Percentiles rank a stretch among this genome's conserved stretches.
Evolutionary conservation across 208 protist genomes (phyloP).

Genomic region (Trypanosoma platydactyli): DNA sequence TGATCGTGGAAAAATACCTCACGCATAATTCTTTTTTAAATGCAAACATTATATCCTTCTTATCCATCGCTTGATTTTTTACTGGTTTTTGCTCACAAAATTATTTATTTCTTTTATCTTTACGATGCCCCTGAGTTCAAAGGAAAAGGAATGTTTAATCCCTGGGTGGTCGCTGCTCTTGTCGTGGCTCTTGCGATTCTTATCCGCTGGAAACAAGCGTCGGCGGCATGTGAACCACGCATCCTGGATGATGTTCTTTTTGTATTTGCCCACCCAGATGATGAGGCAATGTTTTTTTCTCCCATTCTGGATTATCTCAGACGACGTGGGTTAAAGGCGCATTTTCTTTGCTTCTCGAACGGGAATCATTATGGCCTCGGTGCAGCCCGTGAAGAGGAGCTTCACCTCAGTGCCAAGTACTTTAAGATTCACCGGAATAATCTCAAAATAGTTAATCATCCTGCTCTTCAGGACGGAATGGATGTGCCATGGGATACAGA

Average conservation of each 20-base stretch:
- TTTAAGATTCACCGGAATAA: constrained; percentile 57
- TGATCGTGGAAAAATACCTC: no score
- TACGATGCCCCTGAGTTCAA: constrained; percentile 3
- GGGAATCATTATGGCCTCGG: constrained; percentile 88
- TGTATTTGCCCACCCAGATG: constrained; percentile 92
- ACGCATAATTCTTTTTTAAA: background rate
- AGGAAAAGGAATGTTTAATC: constrained; percentile 14
- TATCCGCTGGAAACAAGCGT: constrained; percentile 46
- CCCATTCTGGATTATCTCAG: constrained; percentile 65
- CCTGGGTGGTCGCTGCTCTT: constrained; percentile 14
- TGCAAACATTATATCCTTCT: background rate
- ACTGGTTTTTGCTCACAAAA: constrained; percentile 7
- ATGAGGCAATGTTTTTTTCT: constrained; percentile 93
- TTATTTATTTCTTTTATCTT: constrained; percentile 2
- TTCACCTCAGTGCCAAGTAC: constrained; percentile 78
- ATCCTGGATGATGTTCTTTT: constrained; percentile 83
- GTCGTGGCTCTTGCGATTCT: constrained; percentile 32
- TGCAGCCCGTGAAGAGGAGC: constrained; percentile 75
- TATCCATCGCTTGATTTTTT: background rate
- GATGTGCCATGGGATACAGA: constrained; percentile 55
- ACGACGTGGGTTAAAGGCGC: constrained; percentile 37
- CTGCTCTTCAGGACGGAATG: constrained; percentile 89
- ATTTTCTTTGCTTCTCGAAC: constrained; percentile 95
- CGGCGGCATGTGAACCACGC: constrained; percentile 20
- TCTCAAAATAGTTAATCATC: constrained; percentile 79